These are phyloP conservation scores for Phalaenopsis hybrid DNA, from an alignment of 116 monocot genomes.

Conservation along the genomic window DNA sequence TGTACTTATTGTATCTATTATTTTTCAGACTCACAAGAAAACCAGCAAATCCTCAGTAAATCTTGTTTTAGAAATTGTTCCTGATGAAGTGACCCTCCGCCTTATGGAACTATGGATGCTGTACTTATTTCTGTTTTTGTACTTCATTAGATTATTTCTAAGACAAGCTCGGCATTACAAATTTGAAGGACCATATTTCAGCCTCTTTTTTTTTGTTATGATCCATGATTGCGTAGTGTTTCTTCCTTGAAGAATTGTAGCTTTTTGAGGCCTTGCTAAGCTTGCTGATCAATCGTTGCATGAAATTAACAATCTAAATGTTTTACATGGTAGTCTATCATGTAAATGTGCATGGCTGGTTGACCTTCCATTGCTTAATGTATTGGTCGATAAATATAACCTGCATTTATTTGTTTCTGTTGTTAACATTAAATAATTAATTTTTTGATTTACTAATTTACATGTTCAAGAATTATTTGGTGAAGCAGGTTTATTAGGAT, in stretches of 20 bases:
- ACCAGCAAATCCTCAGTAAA: conserved; percentile 14
- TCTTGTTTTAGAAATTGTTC: conserved; percentile 9
- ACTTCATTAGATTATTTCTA: neutral
- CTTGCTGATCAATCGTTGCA: neutral
- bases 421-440: neutral
- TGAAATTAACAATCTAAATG: neutral
- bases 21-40: conserved; percentile 67
- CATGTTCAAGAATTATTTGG: conserved; percentile 84
- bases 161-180: neutral
- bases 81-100: conserved; percentile 7
- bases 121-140: conserved; percentile 27
- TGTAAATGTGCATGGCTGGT: neutral
- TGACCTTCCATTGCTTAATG: neutral
- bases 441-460: neutral
- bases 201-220: neutral
- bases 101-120: conserved; percentile 54
- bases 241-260: too few species aligned
- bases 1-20: neutral
- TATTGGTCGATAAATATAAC: neutral
- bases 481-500: conserved; percentile 82
- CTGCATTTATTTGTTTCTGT: neutral
- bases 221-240: neutral
- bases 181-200: neutral
- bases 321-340: neutral
- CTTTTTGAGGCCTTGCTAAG: neutral